A percentile compares a stretch with the other conserved stretches of the same genome.
Conservation (phyloP, 805 yeast genomes). For the Saturnispora kantuleensis region DNA sequence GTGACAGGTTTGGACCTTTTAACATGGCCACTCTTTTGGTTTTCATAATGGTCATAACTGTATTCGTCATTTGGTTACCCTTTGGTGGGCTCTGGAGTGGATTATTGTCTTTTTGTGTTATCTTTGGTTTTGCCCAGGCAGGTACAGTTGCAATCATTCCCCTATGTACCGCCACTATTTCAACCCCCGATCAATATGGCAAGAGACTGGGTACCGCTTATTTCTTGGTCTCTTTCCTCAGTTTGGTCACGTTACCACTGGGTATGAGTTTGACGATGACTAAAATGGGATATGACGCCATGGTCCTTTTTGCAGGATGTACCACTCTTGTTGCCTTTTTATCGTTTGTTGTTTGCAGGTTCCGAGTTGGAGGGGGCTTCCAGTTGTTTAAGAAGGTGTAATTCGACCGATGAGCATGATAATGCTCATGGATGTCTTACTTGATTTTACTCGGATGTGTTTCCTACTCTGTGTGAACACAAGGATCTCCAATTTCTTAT, state of each 20-base stretch:
- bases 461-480: too few relatives aligned
- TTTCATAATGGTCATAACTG: constrained; percentile 31
- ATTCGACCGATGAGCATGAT: too few relatives aligned
- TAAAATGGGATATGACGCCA: constrained; percentile 20
- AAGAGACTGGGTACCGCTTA: constrained; percentile 62
- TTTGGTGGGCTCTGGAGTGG: constrained; percentile 37
- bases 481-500: too few relatives aligned
- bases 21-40: constrained; percentile 33
- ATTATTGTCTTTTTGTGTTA: constrained; percentile 41
- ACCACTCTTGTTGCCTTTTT: constrained; percentile 19
- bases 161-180: constrained; percentile 56
- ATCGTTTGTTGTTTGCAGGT: constrained; percentile 15
- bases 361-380: constrained; percentile 18
- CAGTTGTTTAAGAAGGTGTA: neutral
- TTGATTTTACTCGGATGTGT: too few relatives aligned
- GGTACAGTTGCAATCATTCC: constrained; percentile 58
- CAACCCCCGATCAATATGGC: constrained; percentile 60
- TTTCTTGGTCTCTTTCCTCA: constrained; percentile 35
- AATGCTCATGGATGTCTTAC: too few relatives aligned
- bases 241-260: constrained; percentile 38
- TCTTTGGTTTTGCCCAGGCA: constrained; percentile 52
- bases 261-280: constrained; percentile 29
- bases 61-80: constrained; percentile 55
- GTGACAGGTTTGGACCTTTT: constrained; percentile 37
- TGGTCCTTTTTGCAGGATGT: constrained; percentile 26